Base-by-base conservation (phyloP, 495 filamentous ascomycete species). In the Ramalina intermedia region DNA sequence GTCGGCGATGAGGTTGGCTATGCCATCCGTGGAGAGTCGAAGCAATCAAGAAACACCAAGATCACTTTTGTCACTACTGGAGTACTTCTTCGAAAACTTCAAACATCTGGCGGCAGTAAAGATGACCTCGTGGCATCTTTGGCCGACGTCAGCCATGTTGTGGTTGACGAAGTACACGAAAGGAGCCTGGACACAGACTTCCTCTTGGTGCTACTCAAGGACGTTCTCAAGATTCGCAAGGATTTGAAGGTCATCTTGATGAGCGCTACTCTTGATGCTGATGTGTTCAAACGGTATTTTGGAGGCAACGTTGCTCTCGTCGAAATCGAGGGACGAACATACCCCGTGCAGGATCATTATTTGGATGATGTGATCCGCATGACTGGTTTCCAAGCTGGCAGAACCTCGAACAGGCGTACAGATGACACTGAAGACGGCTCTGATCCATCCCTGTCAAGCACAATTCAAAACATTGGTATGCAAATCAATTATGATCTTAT, bases 121-220 rank as follows among this genome's bases (percentile, higher is more conserved):
- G 78, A 85, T 11, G 86, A 90, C 55, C 76, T 94, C 6, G 78
- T 85, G 13, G 77, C 78, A 41, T 84, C 84, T 50, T 63, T 98
- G 12, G 81, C 85, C 9, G 85, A 94, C 63, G 81, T 96, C 44
- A 95, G 85, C 48, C 93, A 98, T 66, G 79, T 98, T 17, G 84
- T 96, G 17, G 85, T 98, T 7, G 91, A 98, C 58, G 91, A 98
- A 64, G 93, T 98, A 18, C 91, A 98, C 65, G 91, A 98, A 63
- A 80, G 91, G 26, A 93, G 84, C 65, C 69, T 98, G 8, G 91
- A 98, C 57, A 96, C 89, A 1, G 91, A 98, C 60, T 94, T 98
- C 60, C 72, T 98, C 6, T 65, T 98, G 36, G 86, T 87, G 36
- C 74, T 98, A 21, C 67, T 96, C n/a, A 78, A 85, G 48, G 83